Conservation (phyloP, 306 rosid genomes). For the Rosa persica region DNA sequence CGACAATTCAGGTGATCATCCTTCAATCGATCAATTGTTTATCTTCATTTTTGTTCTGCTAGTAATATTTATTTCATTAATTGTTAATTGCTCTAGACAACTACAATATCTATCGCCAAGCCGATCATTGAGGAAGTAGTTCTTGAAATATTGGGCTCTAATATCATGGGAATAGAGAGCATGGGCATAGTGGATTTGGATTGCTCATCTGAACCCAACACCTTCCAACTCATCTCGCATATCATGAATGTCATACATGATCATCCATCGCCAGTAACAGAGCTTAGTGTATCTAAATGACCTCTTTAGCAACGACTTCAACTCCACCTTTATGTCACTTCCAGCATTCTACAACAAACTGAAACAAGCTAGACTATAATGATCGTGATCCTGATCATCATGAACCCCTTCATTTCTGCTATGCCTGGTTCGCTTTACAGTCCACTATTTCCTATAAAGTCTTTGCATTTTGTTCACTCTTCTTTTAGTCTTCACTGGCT, state of each 20-base stretch:
- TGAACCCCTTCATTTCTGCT: slow-evolving; percentile 35
- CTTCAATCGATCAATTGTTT: neutral
- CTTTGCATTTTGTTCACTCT: slow-evolving; percentile 60
- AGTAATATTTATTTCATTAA: neutral
- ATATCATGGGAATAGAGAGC: slow-evolving; percentile 22
- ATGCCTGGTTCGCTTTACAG: slow-evolving; percentile 63
- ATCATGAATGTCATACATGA: slow-evolving; percentile 32
- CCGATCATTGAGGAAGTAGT: slow-evolving; percentile 43
- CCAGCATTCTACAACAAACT: slow-evolving; percentile 52
- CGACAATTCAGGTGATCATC: slow-evolving; percentile 49
- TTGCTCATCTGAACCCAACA: slow-evolving; percentile 82
- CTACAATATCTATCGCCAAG: slow-evolving; percentile 36
- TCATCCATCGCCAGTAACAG: slow-evolving; percentile 23
- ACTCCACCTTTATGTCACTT: slow-evolving; percentile 48
- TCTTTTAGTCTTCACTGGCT: slow-evolving; percentile 84
- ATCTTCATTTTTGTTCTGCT: neutral
- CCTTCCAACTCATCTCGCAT: slow-evolving; percentile 41
- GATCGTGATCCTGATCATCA: neutral
- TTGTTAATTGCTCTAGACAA: slow-evolving; percentile 25
- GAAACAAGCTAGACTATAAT: neutral
- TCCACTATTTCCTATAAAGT: slow-evolving; percentile 42
- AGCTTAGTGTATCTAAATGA: slow-evolving; percentile 64
- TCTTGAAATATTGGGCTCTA: slow-evolving; percentile 21
- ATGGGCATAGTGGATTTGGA: slow-evolving; percentile 78
- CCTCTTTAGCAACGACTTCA: slow-evolving; percentile 74